Evolutionary conservation across 495 filamentous ascomycete species (phyloP), one percentile per base, ranked within the genome.

Genomic region (Talaromyces trachyspermus): DNA sequence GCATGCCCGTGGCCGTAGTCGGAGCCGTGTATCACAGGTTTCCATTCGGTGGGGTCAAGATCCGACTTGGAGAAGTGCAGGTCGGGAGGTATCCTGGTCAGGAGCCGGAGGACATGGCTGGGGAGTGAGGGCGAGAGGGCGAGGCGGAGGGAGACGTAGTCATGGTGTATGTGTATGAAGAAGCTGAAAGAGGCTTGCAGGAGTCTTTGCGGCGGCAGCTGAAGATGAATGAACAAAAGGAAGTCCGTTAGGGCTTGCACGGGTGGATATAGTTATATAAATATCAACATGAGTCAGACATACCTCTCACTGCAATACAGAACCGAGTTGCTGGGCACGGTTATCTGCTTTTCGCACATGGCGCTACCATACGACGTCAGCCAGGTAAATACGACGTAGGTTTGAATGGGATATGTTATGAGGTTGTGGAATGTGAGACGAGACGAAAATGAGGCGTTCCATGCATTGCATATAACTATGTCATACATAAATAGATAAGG

Each of bases 261-360:
- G 41, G 41, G 33, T 37, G 48, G 27, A 52, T 12, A 48, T 27
- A 19, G 32, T 25, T 45, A 18, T 20, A n/a, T 45, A 35, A 36
- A 26, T 52, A 50, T 46, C 32, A 44, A 29, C 37, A 33, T 41
- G 41, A 46, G 37, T 35, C 29, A 30, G 48, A 53, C 45, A 40
- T 71, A 76, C 74, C 69, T 68, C 66, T 77, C 73, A 52, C 72
- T 76, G 60, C 75, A 78, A 54, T 78, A 78, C 23, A 78, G 65
- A 27, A 84, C 71, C 10, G 71, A 72, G 52, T 77, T 75, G 59
- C 79, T 74, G 29, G 83, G 84, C 27, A 78, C 70, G 14, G 77
- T 70, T 46, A 85, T 83, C 59, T 86, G 83, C 57, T 76, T 78
- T 51, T 81, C 76, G 62, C 83, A 88, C 58, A 76, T 76, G 38